Evolutionary conservation across 2,329 filamentous ascomycete species (phyloP), one percentile per base, ranked within the genome.

Genomic region (Waltergamsia citrina): DNA sequence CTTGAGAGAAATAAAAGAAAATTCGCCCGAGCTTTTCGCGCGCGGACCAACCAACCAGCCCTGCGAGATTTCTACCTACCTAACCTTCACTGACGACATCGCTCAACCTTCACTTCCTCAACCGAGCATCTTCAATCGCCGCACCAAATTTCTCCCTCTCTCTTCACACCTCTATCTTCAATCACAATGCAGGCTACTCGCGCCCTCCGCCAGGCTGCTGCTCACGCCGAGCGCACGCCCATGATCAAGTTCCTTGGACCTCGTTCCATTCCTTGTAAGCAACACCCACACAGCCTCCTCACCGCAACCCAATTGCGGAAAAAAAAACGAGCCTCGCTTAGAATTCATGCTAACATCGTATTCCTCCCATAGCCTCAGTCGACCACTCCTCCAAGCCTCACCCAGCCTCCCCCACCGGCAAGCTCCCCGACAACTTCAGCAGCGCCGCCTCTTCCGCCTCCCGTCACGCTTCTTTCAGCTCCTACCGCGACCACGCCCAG

Each of bases 401-500:
- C 65, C 83, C 83, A 25, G 81, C 78, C 39, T 78, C 81, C 19
- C 81, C 81, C 29, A 69, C 67, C 23, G 63, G 74, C 49, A 60
- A 66, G 22, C 78, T 87, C 17, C 83, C 82, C 27, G 48, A 62
- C 36, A 56, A 55, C 50, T 74, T 71, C 47, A 49, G 55, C 41
- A 50, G 48, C 33, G 49, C 49, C 40, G 47, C 47, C 38, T 41
- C 43, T 30, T 44, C 46, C 35, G 49, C 55, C 38, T 59, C 65
- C 43, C 59, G 62, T 22, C 69, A 74, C 61, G 58, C 69, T 43
- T 75, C 71, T 40, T 88, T 88, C 65, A 81, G 79, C 55, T 70
- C 71, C 49, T 88, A 88, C 69, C 80, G 83, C 52, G 74, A 84
- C 59, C 77, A 81, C 54, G 81, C 79, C 39, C 80, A 83, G 59